Conservation (phyloP, 345 rosid species). For the Melaleuca alternifolia region DNA sequence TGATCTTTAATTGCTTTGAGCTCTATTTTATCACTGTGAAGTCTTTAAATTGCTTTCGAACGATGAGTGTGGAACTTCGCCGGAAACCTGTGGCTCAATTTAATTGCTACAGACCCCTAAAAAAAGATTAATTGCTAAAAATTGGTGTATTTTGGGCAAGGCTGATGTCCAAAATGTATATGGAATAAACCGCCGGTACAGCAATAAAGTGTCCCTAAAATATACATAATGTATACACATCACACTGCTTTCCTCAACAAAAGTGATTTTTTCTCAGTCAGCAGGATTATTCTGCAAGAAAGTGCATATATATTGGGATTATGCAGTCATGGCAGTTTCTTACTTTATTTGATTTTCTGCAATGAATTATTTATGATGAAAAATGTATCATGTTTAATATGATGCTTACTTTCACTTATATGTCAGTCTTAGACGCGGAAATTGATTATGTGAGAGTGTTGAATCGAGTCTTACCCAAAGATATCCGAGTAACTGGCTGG, state of each 20-base stretch:
- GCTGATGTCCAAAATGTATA: neutral
- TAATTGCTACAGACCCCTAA: neutral
- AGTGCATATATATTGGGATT: neutral
- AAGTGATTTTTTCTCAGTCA: neutral
- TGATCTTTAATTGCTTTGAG: neutral
- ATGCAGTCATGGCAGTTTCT: neutral
- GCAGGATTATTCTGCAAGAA: neutral
- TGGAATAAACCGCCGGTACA: neutral
- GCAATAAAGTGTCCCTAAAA: neutral
- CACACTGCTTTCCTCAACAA: neutral
- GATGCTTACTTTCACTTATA: conserved; percentile 3
- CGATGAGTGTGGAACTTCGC: neutral
- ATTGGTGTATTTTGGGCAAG: neutral
- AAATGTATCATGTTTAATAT: neutral
- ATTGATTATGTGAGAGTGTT: conserved; percentile 80
- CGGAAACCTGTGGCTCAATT: neutral
- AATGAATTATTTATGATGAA: neutral
- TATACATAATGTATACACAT: neutral
- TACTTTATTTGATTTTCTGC: neutral
- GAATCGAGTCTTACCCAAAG: conserved; percentile 85
- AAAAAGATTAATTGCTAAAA: neutral
- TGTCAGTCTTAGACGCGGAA: conserved; percentile 43
- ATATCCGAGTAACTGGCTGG: conserved; percentile 88
- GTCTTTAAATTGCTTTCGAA: neutral
- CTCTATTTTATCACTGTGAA: neutral